Conservation (phyloP, 495 filamentous ascomycete genomes). For the Margaritispora aquatica region DNA sequence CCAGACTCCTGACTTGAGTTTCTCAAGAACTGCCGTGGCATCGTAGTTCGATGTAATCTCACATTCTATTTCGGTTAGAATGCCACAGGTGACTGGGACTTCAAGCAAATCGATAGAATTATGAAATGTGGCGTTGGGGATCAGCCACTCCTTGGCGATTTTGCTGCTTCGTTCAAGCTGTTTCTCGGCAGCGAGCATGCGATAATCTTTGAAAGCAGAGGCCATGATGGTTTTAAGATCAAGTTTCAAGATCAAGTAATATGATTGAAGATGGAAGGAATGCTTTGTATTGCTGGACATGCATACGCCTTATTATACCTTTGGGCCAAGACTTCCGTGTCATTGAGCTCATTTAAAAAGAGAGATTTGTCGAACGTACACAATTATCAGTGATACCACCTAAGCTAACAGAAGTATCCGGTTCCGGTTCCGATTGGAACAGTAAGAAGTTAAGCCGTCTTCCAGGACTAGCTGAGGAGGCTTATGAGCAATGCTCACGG, state of each 20-base stretch:
- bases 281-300: not conserved
- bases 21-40: constrained; percentile 34
- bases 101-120: not conserved
- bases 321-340: not conserved
- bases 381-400: not conserved
- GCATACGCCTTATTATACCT: not conserved
- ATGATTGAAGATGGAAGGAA: not conserved
- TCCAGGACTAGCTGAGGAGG: not conserved
- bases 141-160: constrained; percentile 39
- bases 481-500: not conserved
- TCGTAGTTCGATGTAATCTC: constrained; percentile 42
- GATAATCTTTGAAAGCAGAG: not conserved
- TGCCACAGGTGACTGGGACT: constrained; percentile 5
- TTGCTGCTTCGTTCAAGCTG: not conserved
- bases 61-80: constrained; percentile 32
- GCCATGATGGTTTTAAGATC: not conserved
- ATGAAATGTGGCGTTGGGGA: not conserved
- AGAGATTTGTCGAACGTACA: not conserved
- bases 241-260: not conserved
- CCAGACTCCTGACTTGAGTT: constrained; percentile 28
- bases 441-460: not conserved
- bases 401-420: not conserved
- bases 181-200: not conserved
- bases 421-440: not conserved
- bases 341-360: no score